Base-by-base conservation (phyloP, 257 asterid genomes). In the Verbena officinalis region DNA sequence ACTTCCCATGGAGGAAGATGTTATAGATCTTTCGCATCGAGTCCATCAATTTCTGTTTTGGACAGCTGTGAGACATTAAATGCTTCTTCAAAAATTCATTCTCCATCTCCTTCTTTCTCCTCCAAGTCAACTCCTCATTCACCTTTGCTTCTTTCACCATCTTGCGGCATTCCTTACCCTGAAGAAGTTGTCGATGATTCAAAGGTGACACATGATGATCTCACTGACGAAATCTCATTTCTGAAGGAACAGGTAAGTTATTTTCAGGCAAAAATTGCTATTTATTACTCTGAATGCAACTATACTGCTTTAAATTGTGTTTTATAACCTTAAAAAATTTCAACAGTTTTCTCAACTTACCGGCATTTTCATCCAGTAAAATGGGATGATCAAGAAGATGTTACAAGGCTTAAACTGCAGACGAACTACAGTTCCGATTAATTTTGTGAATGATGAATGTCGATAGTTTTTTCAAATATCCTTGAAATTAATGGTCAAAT, bases 161-260 rank as follows among this genome's bases (percentile, higher is more conserved):
- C 71, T 49, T 40, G 77, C 58, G 40, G 69, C 51, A 61, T 67
- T 38, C 78, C 77, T 44, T 56, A 49, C 74, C 77, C 48, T 49
- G 79, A 75, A 70, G 74, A 59, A 71, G 77, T 46, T 50, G 22
- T 55, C 48, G 86, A 75, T 75, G 72, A 66, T 74, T 49, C 73
- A 34, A 78, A 82, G 64, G 80, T 61, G 57, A 71, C 76, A 70
- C 70, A 63, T 34, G 84, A 76, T 16, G 72, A 71, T 49, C 76
- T 79, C 45, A 45, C 51, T 27, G 77, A 78, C 48, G 95, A 86
- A 74, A 72, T 86, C 62, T 76, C 81, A 15, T 58, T 80, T 42
- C 67, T 84, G 43, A 80, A 74, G 70, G 86, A 84, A 64, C 95
- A 80, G 87, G 95, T 86, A 73, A 69, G 67, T 43, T n/a, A 11